Base-by-base conservation (phyloP, 2,329 filamentous ascomycete genomes). In the Thermomyces lanuginosus region DNA sequence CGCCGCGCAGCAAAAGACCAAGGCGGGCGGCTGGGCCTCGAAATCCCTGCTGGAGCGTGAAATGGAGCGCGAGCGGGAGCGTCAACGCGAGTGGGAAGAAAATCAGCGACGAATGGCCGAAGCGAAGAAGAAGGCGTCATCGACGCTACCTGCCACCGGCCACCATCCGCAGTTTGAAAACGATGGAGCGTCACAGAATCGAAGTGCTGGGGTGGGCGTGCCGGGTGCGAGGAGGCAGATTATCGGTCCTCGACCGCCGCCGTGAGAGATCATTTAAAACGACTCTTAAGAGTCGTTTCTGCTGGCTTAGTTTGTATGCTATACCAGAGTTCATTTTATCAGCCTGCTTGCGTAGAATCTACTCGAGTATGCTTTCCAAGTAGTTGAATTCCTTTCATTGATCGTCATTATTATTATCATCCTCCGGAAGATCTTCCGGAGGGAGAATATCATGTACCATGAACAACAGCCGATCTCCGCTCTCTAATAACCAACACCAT, bases 21-120 rank as follows among this genome's bases (percentile, higher is more conserved):
- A 64, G 35, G 66, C 66, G 8, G 64, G 61, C 11, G 66, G 64
- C 2, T 72, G 66, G 67, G 67, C 68, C 0, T 64, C 60, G n/a
- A 72, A 70, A 41, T 70, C 66, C 2, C 56, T 76, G 2, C 56
- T 75, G 3, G 69, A 74, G 41, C 63, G 69, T 5, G 71, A 76
- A 37, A 76, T 74, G 71, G 70, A 76, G 43, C 64, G 67, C 11
- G 71, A 76, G 42, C 62, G 70, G 9, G 66, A 72, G 41, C 60
- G 70, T 24, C 71, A 75, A 42, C 56, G 61, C 19, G 71, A 76
- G 34, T 76, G 71, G 71, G 70, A 75, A 42, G 64, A 71, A 22
- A 55, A 54, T 11, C 71, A 76, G 43, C 58, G 65, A 27, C 57
- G 53, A 9, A 55, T 60, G 1, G 51, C 57, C 28, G 55, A 54